Conservation (phyloP, 805 yeast species). For the Candida pseudofarinosa region DNA sequence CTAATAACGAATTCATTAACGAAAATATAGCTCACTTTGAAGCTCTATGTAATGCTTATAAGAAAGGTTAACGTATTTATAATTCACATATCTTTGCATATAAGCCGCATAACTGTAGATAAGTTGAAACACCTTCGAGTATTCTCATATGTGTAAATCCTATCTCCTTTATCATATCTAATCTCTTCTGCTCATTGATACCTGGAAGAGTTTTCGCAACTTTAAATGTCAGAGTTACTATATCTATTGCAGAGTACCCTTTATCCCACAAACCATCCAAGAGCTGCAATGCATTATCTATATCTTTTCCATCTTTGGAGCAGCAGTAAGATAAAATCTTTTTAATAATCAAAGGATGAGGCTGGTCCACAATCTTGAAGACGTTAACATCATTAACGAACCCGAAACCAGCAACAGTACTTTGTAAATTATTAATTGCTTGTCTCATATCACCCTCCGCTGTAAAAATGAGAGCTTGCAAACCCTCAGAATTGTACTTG, state of each 20-base stretch:
- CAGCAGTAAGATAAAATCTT: slow-evolving; percentile 49
- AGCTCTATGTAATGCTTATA: slow-evolving; percentile 37
- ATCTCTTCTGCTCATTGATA: slow-evolving; percentile 61
- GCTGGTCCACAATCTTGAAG: slow-evolving; percentile 91
- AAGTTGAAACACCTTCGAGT: slow-evolving; percentile 87
- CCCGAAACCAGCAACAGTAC: slow-evolving; percentile 91
- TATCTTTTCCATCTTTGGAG: slow-evolving; percentile 27
- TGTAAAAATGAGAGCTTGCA: slow-evolving; percentile 87
- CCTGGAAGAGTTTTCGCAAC: slow-evolving; percentile 76
- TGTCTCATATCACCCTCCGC: slow-evolving; percentile 99
- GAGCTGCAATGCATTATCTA: slow-evolving; percentile 63
- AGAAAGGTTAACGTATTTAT: slow-evolving; percentile 9
- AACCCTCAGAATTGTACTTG: slow-evolving; percentile 80
- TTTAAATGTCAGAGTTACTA: slow-evolving; percentile 83
- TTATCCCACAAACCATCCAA: slow-evolving; percentile 75
- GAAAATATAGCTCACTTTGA: slow-evolving; percentile 39
- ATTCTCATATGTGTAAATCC: slow-evolving; percentile 92
- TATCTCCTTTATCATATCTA: slow-evolving; percentile 78
- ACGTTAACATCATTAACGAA: slow-evolving; percentile 90
- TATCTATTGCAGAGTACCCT: slow-evolving; percentile 92
- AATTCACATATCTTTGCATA: slow-evolving; percentile 52
- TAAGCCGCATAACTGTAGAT: slow-evolving; percentile 81
- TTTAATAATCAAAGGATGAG: slow-evolving; percentile 84
- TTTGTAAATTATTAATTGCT: slow-evolving; percentile 89
- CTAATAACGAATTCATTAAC: slow-evolving; percentile 20